Evolutionary conservation across 2,329 filamentous ascomycete genomes (phyloP).

Genomic region (Botrytis tulipae): DNA sequence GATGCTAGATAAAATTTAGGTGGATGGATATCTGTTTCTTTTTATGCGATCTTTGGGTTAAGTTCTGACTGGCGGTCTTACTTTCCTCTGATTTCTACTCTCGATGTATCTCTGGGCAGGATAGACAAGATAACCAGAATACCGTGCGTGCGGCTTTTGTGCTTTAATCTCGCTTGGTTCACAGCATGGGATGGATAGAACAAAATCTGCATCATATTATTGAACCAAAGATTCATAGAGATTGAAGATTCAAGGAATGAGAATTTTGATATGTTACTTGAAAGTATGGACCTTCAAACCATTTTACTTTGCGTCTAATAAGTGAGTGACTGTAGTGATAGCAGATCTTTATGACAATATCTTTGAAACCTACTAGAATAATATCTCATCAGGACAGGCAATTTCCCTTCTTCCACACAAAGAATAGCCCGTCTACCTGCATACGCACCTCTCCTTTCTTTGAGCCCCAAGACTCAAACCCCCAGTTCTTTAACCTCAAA

Average conservation of each 20-base stretch:
- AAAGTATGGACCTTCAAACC: too few species aligned
- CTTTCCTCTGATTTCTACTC: not conserved
- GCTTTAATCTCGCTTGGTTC: not conserved
- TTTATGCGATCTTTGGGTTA: not conserved
- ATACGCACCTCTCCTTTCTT: not conserved
- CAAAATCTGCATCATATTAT: not conserved
- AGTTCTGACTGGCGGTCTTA: not conserved
- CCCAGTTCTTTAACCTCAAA: not conserved
- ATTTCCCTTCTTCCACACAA: not conserved
- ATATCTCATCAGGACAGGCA: not conserved
- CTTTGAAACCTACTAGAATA: too few species aligned
- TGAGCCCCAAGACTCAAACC: accelerated
- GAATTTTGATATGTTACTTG: not conserved
- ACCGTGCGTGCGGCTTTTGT: not conserved
- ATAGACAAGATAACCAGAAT: not conserved
- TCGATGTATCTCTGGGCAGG: not conserved
- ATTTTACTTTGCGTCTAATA: too few species aligned
- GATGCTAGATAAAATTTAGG: not conserved
- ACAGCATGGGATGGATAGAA: not conserved
- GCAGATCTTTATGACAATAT: too few species aligned
- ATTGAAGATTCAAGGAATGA: not conserved
- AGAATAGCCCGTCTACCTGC: not conserved
- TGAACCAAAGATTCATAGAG: not conserved
- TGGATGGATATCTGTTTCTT: not conserved
- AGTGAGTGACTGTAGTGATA: not conserved